Percentiles rank a stretch among this genome's conserved stretches.
These are phyloP conservation scores for Rosa chinensis DNA, from an alignment of 306 rosid genomes.

Conservation along the genomic window DNA sequence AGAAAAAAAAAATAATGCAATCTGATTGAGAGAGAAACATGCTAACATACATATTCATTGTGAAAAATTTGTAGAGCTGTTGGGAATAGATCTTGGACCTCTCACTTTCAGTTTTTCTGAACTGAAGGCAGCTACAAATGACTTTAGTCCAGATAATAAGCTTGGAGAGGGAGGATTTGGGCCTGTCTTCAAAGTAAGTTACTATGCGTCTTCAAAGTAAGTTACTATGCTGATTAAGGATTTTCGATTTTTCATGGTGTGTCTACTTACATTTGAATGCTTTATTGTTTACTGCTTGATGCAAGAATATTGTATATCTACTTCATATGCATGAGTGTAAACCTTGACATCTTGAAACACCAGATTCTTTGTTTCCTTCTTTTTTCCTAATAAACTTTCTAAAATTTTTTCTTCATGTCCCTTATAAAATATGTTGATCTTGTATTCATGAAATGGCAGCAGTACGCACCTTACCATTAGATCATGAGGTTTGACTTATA, in stretches of 20 bases:
- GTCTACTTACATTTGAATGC: neutral
- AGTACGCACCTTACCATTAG: neutral
- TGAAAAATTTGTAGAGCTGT: conserved; percentile 49
- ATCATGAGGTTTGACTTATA: too few species aligned
- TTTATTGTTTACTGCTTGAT: neutral
- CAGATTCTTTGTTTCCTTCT: neutral
- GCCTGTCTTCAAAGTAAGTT: conserved; percentile 63
- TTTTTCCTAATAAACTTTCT: neutral
- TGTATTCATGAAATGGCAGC: neutral
- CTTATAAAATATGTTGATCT: neutral
- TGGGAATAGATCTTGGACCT: conserved; percentile 64
- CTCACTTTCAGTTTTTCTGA: conserved; percentile 63
- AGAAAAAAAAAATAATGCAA: neutral
- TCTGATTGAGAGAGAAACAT: neutral
- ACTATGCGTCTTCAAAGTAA: conserved; percentile 54
- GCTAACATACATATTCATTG: neutral
- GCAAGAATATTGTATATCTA: neutral
- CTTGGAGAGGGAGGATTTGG: conserved; percentile 89
- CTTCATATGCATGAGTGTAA: neutral
- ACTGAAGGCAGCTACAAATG: conserved; percentile 63
- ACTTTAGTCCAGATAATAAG: conserved; percentile 55
- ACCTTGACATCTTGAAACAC: neutral
- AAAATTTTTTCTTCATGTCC: neutral
- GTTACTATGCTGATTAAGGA: neutral
- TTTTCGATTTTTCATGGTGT: neutral